Evolutionary conservation across 2,329 filamentous ascomycete species (phyloP), one percentile per base, ranked within the genome.

Genomic region (Rutstroemia sp.): DNA sequence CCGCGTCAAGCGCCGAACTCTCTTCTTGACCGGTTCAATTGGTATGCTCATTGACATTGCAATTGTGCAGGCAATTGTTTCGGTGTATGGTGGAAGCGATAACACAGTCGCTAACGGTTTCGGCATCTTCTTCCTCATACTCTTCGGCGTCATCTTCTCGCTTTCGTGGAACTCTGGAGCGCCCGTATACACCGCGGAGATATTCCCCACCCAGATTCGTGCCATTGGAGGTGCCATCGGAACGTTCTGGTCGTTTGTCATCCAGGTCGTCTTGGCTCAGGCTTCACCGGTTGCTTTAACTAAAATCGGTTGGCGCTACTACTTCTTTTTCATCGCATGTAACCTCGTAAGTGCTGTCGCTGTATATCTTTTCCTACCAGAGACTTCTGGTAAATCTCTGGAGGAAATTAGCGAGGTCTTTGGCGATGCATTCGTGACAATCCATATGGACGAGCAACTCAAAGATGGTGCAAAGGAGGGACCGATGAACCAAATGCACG

Each of bases 171-270:
- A 56, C 52, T 30, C 52, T 25, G 52, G 37, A n/a, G 34, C 39
- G 18, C 44, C 52, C 23, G 49, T 61, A n/a, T 61, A 55, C 45
- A 30, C 27, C n/a, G 38, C 46, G 9, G 59, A 61, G 39, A 59
- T 61, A 34, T 61, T 61, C 47, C 59, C 58, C 21, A 52, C 47
- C 37, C 30, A 55, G 27, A 54, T 61, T 18, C 59, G 59, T 39
- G 27, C 58, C 12, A 21, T 50, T 37, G 58, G 58, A n/a, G 38
- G 41, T 16, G 55, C 55, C 16, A 51, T 59, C 30, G 47, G 45
- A n/a, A 54, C 55, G 27, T 54, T 58, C 49, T 54, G 44, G 14
- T 18, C 23, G 27, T 41, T 16, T 25, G 37, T 45, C n/a, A 18
- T 45, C 21, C 14, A 21, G 16, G 16, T 53, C 7, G 14, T 45